Conservation (phyloP, 2,329 filamentous ascomycete genomes). For the Microsporum audouinii region DNA sequence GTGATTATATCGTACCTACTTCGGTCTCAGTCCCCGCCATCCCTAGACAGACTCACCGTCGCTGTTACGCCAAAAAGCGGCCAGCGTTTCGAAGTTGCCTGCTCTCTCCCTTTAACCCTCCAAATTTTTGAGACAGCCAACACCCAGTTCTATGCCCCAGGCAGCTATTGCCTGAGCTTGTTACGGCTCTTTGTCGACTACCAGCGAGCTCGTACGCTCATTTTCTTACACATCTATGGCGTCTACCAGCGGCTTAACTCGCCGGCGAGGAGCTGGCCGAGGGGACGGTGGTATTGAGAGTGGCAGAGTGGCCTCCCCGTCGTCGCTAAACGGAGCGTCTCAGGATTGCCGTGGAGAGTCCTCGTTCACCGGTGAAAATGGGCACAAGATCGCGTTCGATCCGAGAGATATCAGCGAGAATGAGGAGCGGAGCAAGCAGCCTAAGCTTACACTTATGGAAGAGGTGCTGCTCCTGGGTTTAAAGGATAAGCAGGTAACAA, state of each 20-base stretch:
- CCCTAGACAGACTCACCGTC: background rate
- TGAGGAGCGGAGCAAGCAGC: constrained; percentile 91
- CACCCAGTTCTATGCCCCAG: constrained; percentile 7
- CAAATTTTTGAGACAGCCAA: background rate
- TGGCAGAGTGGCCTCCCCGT: constrained; percentile 55
- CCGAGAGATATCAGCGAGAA: constrained; percentile 95
- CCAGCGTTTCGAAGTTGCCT: constrained; percentile 14
- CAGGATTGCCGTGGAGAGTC: constrained; percentile 54
- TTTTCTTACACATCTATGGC: constrained; percentile 40
- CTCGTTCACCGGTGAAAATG: constrained; percentile 82
- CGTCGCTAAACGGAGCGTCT: constrained; percentile 48
- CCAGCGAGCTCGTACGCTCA: constrained; percentile 9
- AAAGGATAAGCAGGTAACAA: constrained; percentile 90
- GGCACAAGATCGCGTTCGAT: constrained; percentile 97
- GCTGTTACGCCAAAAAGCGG: constrained; percentile 12
- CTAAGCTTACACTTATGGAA: constrained; percentile 97
- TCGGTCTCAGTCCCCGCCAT: background rate
- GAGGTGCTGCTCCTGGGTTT: constrained; percentile 88
- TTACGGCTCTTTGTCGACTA: constrained; percentile 8
- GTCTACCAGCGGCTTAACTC: constrained; percentile 59
- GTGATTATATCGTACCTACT: background rate
- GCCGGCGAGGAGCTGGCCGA: constrained; percentile 55
- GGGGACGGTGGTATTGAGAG: constrained; percentile 49
- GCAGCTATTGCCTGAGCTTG: constrained; percentile 11
- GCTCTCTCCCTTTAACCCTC: constrained; percentile 2